Base-by-base conservation (phyloP, 805 yeast species). In the Barnettozyma populi region DNA sequence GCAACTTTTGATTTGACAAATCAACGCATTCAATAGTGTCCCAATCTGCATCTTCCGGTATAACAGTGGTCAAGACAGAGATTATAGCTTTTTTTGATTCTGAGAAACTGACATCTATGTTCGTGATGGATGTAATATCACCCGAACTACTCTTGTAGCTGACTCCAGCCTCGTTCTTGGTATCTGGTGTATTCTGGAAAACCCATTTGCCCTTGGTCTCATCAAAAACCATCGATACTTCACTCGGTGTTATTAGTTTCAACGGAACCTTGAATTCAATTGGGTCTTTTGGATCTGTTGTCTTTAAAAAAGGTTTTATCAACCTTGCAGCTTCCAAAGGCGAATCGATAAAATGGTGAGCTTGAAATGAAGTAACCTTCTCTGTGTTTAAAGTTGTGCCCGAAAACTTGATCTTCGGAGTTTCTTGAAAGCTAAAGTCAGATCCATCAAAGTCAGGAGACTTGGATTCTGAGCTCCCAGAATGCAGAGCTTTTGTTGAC, bases 11-110 rank as follows among this genome's bases (percentile, higher is more conserved):
- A 14, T 62, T 62, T 3, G 69, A 53, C 25, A 76, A 47, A 32
- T 64, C 56, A 20, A 76, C 63, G 2, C 57, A 59, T 1, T 50
- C 54, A 2, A 76, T 59, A 8, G 57, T 52, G 38, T 70, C 70
- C 82, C 81, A 77, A 32, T 66, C 57, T 6, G 59, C 53, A 20
- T 63, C 59, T 7, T 68, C 62, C 7, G 64, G 48, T 7, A 74
- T 52, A 3, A 57, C 60, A 40, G 70, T 74, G 0, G 76, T 74
- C 4, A 76, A 62, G 1, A 69, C 63, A 1, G 75, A 61, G 5
- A 76, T 72, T 42, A 77, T 52, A 7, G 59, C 61, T 44, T 62
- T 71, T 49, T 68, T 69, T 0, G 74, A 69, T 48, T 71, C 71
- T 2, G 78, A 67, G 52, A 76, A 77, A 0, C 80, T 75, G 2